Base-by-base conservation (phyloP, 2,329 filamentous ascomycete species). In the Paecilomyces sp. region DNA sequence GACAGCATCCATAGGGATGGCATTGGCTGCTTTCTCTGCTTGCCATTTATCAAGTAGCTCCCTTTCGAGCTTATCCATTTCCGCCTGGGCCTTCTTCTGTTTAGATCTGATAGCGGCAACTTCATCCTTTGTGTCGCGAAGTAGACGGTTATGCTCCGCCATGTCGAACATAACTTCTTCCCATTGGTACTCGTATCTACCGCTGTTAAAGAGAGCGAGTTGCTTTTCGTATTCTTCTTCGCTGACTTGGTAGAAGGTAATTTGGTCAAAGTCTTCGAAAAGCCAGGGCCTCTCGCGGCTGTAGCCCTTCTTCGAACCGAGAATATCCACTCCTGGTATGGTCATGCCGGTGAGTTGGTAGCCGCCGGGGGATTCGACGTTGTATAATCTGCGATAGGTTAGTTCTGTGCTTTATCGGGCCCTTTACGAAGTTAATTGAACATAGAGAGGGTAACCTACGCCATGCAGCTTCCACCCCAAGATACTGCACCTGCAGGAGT, bases 241-340 rank as follows among this genome's bases (percentile, higher is more conserved):
- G 34, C 65, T 76, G 13, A 85, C 82, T 58, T 79, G 76, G 62
- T 84, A 81, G 67, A 82, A 85, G 0, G 77, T 81, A 22, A 85
- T 73, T 52, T 83, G 76, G 63, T 86, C 83, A 61, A 85, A 84
- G 62, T 84, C 80, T 55, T 80, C 74, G 64, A 84, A 85, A 1
- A 85, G 73, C 79, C 83, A 84, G 0, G 83, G 83, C 30, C 71
- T 65, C 0, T 76, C 69, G 0, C 74, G 63, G 2, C 68, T 73
- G 64, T 83, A 85, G 1, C 79, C 79, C 0, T 71, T 70, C 62
- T 83, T 84, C 63, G 76, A 80, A 0, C 81, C 80, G 7, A 83
- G 76, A 41, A 79, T 78, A 62, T 85, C 83, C 54, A 81, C 80
- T 15, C 80, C 79, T 0, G 81, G 80, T 2, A 84, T 78, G 0